Percentiles rank a stretch among this genome's conserved stretches.
phyloP scores from a whole-genome alignment of 2,329 filamentous ascomycete genomes.

The Aureobasidium sp. region DNA sequence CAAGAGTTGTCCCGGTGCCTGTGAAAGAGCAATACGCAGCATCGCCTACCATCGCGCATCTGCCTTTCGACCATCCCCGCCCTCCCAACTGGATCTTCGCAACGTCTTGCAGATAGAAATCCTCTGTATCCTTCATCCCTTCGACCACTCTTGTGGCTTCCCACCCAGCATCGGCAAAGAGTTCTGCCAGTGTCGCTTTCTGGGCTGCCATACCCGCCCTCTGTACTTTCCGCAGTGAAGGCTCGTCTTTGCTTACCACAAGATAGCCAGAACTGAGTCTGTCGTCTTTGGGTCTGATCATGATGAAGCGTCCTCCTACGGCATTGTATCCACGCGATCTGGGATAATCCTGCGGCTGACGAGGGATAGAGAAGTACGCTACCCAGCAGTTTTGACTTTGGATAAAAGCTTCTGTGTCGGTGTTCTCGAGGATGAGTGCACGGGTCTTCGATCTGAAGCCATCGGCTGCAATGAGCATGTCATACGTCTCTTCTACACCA shows the following conservation, averaged over 20 bases:
- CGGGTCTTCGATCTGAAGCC: slow-evolving; percentile 21
- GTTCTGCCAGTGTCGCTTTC: slow-evolving; percentile 18
- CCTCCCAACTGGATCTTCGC: slow-evolving; percentile 23
- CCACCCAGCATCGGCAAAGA: slow-evolving; percentile 21
- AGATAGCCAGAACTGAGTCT: neutral
- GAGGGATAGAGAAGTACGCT: slow-evolving; percentile 22
- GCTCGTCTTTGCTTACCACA: neutral
- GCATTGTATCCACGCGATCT: slow-evolving; percentile 15
- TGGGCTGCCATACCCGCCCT: slow-evolving; percentile 15
- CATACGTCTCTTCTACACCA: slow-evolving; percentile 1
- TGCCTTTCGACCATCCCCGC: slow-evolving; percentile 23
- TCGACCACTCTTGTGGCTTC: slow-evolving; percentile 28
- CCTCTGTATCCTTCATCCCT: slow-evolving; percentile 24
- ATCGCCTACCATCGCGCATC: slow-evolving; percentile 21
- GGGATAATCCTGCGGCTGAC: slow-evolving; percentile 12
- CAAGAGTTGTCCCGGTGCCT: slow-evolving; percentile 19
- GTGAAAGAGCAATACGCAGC: slow-evolving; percentile 17
- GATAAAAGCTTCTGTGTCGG: slow-evolving; percentile 11
- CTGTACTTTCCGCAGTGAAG: neutral
- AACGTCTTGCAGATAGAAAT: slow-evolving; percentile 21
- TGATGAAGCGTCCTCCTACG: slow-evolving; percentile 6
- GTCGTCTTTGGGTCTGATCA: slow-evolving; percentile 3
- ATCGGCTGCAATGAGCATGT: slow-evolving; percentile 22
- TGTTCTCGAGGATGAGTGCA: slow-evolving; percentile 18
- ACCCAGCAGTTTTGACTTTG: slow-evolving; percentile 16